These are phyloP conservation scores for Fennellomyces sp. DNA, from an alignment of 371 early-diverging fungal species.

Conservation along the genomic window DNA sequence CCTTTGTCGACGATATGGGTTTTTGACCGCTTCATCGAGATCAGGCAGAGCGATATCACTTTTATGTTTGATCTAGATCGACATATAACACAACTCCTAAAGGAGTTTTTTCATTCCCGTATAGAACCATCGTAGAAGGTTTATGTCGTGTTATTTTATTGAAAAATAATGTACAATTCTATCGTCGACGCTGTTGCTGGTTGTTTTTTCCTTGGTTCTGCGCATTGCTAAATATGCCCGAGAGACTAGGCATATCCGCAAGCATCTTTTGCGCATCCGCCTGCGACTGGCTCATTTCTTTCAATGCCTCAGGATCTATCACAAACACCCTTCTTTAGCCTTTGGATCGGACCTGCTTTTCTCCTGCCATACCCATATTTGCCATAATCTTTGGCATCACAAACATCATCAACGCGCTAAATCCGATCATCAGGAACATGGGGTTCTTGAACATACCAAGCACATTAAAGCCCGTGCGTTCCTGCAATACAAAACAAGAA, in stretches of 20 bases:
- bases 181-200: conserved; percentile 11
- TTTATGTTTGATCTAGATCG: too few species aligned
- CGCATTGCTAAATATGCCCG: conserved; percentile 33
- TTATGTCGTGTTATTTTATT: conserved; percentile 3
- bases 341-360: not conserved
- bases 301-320: conserved; percentile 43
- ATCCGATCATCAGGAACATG: conserved; percentile 54
- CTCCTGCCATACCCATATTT: conserved; percentile 37
- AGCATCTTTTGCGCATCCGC: conserved; percentile 42
- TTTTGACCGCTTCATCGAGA: too few species aligned
- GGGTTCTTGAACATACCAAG: conserved; percentile 52
- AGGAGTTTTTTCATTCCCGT: too few species aligned
- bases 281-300: conserved; percentile 40
- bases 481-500: conserved; percentile 27
- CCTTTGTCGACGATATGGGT: too few species aligned
- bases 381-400: conserved; percentile 54
- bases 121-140: not conserved
- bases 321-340: not conserved
- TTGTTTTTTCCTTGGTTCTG: conserved; percentile 13
- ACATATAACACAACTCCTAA: too few species aligned
- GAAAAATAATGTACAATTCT: not conserved
- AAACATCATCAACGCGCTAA: conserved; percentile 47
- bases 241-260: conserved; percentile 42
- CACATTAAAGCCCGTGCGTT: conserved; percentile 46
- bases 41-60: too few species aligned